phyloP scores from a whole-genome alignment of 306 rosid genomes.

The Mimosa bimucronata region DNA sequence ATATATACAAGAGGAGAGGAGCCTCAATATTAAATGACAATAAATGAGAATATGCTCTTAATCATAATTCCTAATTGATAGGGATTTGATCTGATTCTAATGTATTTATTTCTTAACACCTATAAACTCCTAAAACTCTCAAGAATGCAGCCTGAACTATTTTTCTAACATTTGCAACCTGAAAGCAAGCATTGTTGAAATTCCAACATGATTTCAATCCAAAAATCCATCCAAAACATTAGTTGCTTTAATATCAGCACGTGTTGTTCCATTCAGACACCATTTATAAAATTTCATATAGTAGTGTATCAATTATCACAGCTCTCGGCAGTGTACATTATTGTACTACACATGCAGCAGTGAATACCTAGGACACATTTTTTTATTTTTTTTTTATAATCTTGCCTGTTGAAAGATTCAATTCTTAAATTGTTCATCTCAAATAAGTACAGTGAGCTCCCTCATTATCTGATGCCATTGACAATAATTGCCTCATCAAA shows the following conservation, averaged over 20 bases:
- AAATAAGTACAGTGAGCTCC: not conserved
- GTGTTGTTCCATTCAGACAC: not conserved
- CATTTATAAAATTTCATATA: not conserved
- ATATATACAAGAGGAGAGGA: too few species aligned
- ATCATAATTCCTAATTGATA: too few species aligned
- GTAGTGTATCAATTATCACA: not conserved
- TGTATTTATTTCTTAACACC: too few species aligned
- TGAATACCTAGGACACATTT: not conserved
- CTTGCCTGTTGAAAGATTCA: not conserved
- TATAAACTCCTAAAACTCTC: not conserved
- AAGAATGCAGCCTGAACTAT: not conserved
- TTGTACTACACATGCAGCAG: not conserved
- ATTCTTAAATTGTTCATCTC: not conserved
- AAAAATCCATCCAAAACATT: not conserved
- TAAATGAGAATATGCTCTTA: too few species aligned
- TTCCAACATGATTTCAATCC: not conserved
- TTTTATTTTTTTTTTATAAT: not conserved
- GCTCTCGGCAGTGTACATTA: not conserved
- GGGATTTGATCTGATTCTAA: too few species aligned
- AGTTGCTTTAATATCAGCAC: not conserved
- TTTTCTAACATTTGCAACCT: not conserved
- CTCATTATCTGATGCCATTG: not conserved
- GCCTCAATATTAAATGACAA: too few species aligned
- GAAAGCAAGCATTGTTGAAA: not conserved
- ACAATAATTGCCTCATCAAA: conserved; percentile 10